phyloP scores from a whole-genome alignment of 208 protist genomes.

The Trypanosoma mega region DNA sequence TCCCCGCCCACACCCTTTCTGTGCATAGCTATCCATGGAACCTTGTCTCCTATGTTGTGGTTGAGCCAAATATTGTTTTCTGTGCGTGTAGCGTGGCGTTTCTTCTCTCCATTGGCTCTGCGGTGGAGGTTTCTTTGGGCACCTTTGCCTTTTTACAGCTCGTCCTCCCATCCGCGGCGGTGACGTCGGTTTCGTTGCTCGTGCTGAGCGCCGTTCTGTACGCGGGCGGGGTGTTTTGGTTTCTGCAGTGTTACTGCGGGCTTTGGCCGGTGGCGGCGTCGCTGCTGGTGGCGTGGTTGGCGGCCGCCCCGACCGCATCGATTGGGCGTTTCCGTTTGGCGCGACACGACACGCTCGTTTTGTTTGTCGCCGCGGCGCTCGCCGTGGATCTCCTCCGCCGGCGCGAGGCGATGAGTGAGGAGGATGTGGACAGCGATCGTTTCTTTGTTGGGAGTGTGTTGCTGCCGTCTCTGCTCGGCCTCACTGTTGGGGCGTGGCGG shows the following conservation, averaged over 20 bases:
- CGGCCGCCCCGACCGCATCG: not conserved
- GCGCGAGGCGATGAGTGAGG: slow-evolving; percentile 11
- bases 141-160: slow-evolving; percentile 26
- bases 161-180: slow-evolving; percentile 21
- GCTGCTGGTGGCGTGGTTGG: slow-evolving; percentile 27
- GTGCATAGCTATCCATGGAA: slow-evolving; percentile 34
- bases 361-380: slow-evolving; percentile 8
- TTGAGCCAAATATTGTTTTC: slow-evolving; percentile 12
- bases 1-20: slow-evolving; percentile 32
- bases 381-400: slow-evolving; percentile 21
- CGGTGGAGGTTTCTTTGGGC: slow-evolving; percentile 33
- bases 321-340: not conserved
- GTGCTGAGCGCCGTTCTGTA: slow-evolving; percentile 28
- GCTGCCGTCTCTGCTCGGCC: slow-evolving; percentile 14
- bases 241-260: slow-evolving; percentile 39
- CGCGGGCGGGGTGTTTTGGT: slow-evolving; percentile 18
- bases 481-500: slow-evolving; percentile 3
- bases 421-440: slow-evolving; percentile 13
- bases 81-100: slow-evolving; percentile 17
- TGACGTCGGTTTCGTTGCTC: slow-evolving; percentile 23
- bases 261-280: slow-evolving; percentile 36
- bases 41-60: slow-evolving; percentile 25
- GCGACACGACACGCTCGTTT: slow-evolving; percentile 12
- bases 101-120: slow-evolving; percentile 22
- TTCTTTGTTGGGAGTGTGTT: slow-evolving; percentile 26